Conservation (phyloP, 345 rosid genomes). For the Raphanus raphanistrum region DNA sequence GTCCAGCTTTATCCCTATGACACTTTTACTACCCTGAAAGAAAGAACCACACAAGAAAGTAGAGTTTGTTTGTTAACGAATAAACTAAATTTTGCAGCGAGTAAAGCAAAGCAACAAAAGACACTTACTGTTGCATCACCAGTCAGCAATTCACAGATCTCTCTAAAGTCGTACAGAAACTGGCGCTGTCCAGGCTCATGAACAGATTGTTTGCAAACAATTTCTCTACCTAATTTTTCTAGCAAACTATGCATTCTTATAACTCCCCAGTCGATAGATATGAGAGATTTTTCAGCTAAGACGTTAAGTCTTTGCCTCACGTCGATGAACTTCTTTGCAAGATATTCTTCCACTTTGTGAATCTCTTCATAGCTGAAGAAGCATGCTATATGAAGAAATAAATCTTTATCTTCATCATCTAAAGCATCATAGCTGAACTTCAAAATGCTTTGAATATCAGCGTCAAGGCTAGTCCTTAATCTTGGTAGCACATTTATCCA, state of each 20-base stretch:
- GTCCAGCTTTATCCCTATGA: background rate
- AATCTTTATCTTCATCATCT: background rate
- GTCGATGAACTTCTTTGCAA: background rate
- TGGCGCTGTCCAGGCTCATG: slow-evolving; percentile 13
- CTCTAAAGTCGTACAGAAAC: slow-evolving; percentile 11
- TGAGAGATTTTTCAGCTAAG: background rate
- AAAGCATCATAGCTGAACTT: slow-evolving; percentile 5
- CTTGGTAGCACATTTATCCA: background rate
- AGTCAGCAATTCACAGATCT: slow-evolving; percentile 17
- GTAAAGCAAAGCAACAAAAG: background rate
- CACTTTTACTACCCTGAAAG: background rate
- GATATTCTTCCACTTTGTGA: background rate
- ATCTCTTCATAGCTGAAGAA: background rate
- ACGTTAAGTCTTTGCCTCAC: background rate
- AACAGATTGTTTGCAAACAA: background rate
- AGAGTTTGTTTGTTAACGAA: too few relatives aligned
- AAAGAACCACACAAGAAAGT: background rate
- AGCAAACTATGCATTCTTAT: background rate
- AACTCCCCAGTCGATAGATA: background rate
- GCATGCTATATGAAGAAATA: slow-evolving; percentile 16
- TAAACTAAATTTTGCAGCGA: background rate
- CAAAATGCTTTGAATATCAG: background rate
- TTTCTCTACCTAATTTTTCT: background rate
- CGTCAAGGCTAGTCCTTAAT: background rate
- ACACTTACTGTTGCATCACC: background rate